These are phyloP conservation scores for Antitrichia curtipendula DNA, from an alignment of 225 moss, liverwort and hornwort species.

Conservation along the genomic window DNA sequence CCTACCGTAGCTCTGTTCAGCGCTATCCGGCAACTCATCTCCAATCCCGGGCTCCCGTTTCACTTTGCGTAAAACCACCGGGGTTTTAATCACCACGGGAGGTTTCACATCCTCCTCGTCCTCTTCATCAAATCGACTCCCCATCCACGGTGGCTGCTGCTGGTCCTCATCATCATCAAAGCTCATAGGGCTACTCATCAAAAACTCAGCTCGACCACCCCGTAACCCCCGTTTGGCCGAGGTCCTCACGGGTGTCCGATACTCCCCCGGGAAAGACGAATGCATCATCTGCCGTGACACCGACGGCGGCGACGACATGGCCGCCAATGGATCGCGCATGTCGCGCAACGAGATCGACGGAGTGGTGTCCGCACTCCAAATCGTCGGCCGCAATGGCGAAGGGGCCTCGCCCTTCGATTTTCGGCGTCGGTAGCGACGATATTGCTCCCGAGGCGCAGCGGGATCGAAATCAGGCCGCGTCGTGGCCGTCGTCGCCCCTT, in stretches of 20 bases:
- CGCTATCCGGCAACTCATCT: constrained; percentile 34
- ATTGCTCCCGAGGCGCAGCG: constrained; percentile 39
- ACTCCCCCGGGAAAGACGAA: constrained; percentile 16
- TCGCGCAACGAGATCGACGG: constrained; percentile 22
- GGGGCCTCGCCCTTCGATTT: background rate
- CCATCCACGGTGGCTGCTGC: constrained; percentile 30
- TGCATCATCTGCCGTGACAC: constrained; percentile 17
- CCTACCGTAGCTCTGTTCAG: constrained; percentile 36
- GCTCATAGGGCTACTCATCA: constrained; percentile 15
- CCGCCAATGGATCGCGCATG: constrained; percentile 21
- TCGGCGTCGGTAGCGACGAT: constrained; percentile 37
- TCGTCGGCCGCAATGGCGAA: background rate
- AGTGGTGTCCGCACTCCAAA: background rate
- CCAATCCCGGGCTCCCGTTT: constrained; percentile 49
- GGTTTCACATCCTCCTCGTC: constrained; percentile 9
- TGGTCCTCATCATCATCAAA: constrained; percentile 24
- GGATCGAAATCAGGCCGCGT: constrained; percentile 10
- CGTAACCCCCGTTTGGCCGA: background rate
- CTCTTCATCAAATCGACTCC: background rate
- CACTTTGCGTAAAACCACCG: constrained; percentile 34
- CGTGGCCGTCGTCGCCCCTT: background rate
- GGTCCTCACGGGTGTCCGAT: constrained; percentile 16
- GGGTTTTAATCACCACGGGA: constrained; percentile 10
- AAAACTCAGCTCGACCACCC: background rate
- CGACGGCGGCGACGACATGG: constrained; percentile 31